phyloP scores from a whole-genome alignment of 2,329 filamentous ascomycete species.

The Cadophora gregata region DNA sequence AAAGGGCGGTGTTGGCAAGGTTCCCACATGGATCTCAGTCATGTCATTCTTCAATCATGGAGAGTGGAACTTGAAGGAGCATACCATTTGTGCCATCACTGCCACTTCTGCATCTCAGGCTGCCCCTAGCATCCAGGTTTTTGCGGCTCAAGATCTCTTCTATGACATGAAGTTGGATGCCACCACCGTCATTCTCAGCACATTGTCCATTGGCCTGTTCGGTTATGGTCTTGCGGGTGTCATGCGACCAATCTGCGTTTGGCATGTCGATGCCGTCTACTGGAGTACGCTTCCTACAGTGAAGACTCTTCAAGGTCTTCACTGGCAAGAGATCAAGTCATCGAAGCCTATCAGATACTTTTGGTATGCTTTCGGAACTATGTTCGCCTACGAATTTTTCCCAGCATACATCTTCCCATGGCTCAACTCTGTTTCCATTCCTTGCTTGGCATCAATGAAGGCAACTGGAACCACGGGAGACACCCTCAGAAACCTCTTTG shows the following conservation, averaged over 20 bases:
- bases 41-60: slow-evolving; percentile 57
- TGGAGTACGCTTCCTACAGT: slow-evolving; percentile 49
- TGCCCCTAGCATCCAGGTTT: slow-evolving; percentile 47
- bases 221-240: slow-evolving; percentile 57
- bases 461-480: slow-evolving; percentile 52
- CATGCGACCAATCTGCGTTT: slow-evolving; percentile 52
- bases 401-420: slow-evolving; percentile 55
- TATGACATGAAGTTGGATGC: slow-evolving; percentile 50
- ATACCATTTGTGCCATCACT: slow-evolving; percentile 59
- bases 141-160: slow-evolving; percentile 55
- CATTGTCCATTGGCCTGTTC: slow-evolving; percentile 55
- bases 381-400: slow-evolving; percentile 55
- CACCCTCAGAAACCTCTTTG: slow-evolving; percentile 55
- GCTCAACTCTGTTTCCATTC: slow-evolving; percentile 50
- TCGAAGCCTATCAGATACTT: slow-evolving; percentile 50
- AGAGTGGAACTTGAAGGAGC: slow-evolving; percentile 61
- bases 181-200: slow-evolving; percentile 51
- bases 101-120: slow-evolving; percentile 60
- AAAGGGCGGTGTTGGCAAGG: slow-evolving; percentile 48
- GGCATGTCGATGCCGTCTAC: slow-evolving; percentile 57
- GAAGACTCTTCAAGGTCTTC: slow-evolving; percentile 49
- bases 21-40: slow-evolving; percentile 50
- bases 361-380: slow-evolving; percentile 48
- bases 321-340: slow-evolving; percentile 47
- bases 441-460: slow-evolving; percentile 53